Conservation (phyloP, 495 filamentous ascomycete species). For the Penicillium atrosanguineum region DNA sequence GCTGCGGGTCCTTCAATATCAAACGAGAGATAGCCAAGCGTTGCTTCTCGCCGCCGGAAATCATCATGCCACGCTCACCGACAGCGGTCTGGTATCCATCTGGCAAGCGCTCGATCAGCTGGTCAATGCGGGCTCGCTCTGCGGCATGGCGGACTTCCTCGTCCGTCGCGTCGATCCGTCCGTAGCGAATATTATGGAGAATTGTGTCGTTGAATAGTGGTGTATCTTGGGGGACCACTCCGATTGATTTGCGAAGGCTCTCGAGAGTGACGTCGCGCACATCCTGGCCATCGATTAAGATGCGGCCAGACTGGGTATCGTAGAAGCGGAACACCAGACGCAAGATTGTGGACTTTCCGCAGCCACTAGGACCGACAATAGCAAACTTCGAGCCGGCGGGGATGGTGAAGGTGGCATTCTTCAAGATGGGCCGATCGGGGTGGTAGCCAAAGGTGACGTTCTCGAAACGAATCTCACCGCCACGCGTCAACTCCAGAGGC, state of each 20-base stretch:
- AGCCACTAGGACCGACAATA: conserved; percentile 91
- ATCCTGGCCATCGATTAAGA: conserved; percentile 86
- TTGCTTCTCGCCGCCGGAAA: conserved; percentile 95
- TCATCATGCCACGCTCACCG: conserved; percentile 97
- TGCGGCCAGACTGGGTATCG: background rate
- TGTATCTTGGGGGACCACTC: conserved; percentile 96
- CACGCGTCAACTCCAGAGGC: conserved; percentile 64
- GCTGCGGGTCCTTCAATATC: conserved; percentile 85
- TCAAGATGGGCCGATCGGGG: conserved; percentile 81
- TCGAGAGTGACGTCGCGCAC: conserved; percentile 78
- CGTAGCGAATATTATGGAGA: conserved; percentile 92
- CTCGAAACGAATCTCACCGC: conserved; percentile 89
- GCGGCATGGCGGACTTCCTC: conserved; percentile 75
- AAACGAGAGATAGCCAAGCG: conserved; percentile 82
- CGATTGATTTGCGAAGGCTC: conserved; percentile 80
- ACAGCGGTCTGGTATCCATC: conserved; percentile 90
- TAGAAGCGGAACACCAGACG: conserved; percentile 56
- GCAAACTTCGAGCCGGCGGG: conserved; percentile 95
- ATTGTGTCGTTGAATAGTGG: conserved; percentile 96
- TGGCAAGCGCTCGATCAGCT: conserved; percentile 73
- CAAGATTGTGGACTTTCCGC: conserved; percentile 92
- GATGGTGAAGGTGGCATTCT: conserved; percentile 80
- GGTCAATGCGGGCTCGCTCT: conserved; percentile 77
- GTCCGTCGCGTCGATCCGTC: conserved; percentile 72
- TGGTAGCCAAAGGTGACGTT: conserved; percentile 95